These are phyloP conservation scores for Neonectria hederae DNA, from an alignment of 2,329 filamentous ascomycete genomes.

Conservation along the genomic window DNA sequence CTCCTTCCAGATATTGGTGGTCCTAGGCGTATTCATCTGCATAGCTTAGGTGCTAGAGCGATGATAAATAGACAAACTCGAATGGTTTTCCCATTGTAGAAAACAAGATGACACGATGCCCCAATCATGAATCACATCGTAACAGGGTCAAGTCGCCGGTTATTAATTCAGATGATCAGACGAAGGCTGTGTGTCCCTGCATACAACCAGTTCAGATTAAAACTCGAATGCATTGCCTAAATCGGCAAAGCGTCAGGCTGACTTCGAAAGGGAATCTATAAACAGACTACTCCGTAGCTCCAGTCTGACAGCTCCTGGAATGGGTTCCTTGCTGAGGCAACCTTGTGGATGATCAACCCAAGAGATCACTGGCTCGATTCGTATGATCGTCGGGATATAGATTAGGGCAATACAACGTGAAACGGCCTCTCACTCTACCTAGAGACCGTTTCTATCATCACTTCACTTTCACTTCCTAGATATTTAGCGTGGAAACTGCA, in stretches of 20 bases:
- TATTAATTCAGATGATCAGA: constrained; percentile 8
- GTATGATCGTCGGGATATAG: neutral
- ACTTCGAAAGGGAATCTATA: constrained; percentile 19
- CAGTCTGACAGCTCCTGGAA: constrained; percentile 15
- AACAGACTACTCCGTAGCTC: constrained; percentile 20
- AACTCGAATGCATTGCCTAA: constrained; percentile 39
- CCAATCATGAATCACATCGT: constrained; percentile 22
- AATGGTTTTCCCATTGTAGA: constrained; percentile 35
- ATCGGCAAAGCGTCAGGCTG: constrained; percentile 13
- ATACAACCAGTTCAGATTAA: neutral
- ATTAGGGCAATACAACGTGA: neutral
- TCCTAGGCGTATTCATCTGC: neutral
- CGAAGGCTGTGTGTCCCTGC: constrained; percentile 25
- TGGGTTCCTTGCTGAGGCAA: constrained; percentile 2
- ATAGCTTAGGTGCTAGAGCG: neutral
- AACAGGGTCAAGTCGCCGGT: constrained; percentile 18
- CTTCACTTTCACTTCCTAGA: neutral
- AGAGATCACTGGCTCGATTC: neutral
- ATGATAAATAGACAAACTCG: constrained; percentile 19
- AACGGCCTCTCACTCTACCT: neutral
- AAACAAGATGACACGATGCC: neutral
- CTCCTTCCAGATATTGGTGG: neutral
- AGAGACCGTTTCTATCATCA: neutral
- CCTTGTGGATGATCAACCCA: neutral
- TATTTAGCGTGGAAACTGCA: neutral